Base-by-base conservation (phyloP, 2,329 filamentous ascomycete species). In the Sporothrix protearum region DNA sequence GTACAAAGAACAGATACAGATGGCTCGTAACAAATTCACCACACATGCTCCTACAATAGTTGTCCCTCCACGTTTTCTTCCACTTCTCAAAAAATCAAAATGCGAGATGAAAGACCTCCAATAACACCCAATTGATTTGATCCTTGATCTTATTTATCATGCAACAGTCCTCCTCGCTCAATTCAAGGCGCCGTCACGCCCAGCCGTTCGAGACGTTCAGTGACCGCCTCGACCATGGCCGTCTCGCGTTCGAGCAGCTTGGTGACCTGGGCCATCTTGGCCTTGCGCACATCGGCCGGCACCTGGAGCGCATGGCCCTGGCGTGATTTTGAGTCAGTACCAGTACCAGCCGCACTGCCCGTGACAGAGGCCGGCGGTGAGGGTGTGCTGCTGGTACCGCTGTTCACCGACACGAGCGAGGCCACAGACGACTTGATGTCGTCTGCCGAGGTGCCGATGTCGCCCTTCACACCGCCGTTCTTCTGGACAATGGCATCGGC, bases 201-300 rank as follows among this genome's bases (percentile, higher is more conserved):
- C 70, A 92, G 80, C 73, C 83, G 85, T 78, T 90, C 87, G 74
- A 93, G 80, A 71, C 90, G 84, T 71, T 83, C 83, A 75, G 85
- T 88, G 28, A 91, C 86, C 28, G 88, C 90, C 75, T 92, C 89
- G 7, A 92, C 87, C 76, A 92, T 79, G 5, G 89, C 89, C 63
- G 87, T 87, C 80, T 93, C 90, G 36, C 90, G 82, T 71, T 90
- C 88, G 74, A 93, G 80, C 73, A 92, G 79, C 36, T 81, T 81
- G 80, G 88, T 88, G 28, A 92, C 88, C 77, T 91, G 86, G 71
- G 83, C 83, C 75, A 92, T 80, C 80, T 91, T 91, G 68, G 83
- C 85, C 79, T 84, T 87, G 72, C 89, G 84, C 72, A 91, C 84
- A 70, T 89, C 87, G 25, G 84, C 81, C 14, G 89, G 87, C 70